Evolutionary conservation across 345 rosid species (phyloP), one percentile per base, ranked within the genome.

Genomic region (Populus tremula): DNA sequence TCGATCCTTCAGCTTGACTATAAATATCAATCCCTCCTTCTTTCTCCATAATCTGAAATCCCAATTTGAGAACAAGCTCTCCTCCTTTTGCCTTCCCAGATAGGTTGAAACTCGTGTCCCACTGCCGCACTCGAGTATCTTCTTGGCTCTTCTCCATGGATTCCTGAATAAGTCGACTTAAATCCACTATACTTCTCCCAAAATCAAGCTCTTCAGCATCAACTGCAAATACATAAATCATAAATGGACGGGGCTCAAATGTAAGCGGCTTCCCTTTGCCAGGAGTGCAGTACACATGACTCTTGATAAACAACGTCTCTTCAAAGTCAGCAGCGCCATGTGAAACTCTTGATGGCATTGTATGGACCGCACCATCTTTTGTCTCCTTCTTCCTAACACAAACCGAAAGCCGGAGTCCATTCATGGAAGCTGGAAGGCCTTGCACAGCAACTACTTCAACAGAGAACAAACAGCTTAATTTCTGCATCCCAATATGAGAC

Each of bases 71-170:
- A 73, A 87, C 84, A 64, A 95, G 84, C 75, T 95, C 98, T 23
- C 97, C 99, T 21, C 99, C 98, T 77, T 89, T 93, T 6, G 99
- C 99, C 80, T 95, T 95, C 13, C 99, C 98, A 36, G 87, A 87
- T 41, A 93, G 89, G 36, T 73, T 83, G 84, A 92, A 95, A 70
- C 84, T 85, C 33, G 83, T 86, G 83, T 95, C 97, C 99, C 99
- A 95, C 71, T 93, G 99, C 65, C 98, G 89, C 81, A 95, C 85
- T 76, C 98, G 83, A 70, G 92, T 77, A 56, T 97, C 99, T 84
- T 90, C 88, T 5, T 53, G 71, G 69, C 84, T 95, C 87, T 92
- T 93, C 88, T 87, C 92, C 78, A 92, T 81, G 12, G 99, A 93
- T 73, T 93, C 97, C 77, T 87, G 92, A 69, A 95, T 89, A 66